phyloP scores from a whole-genome alignment of 2,329 filamentous ascomycete species.

The Pseudocercospora cruenta region DNA sequence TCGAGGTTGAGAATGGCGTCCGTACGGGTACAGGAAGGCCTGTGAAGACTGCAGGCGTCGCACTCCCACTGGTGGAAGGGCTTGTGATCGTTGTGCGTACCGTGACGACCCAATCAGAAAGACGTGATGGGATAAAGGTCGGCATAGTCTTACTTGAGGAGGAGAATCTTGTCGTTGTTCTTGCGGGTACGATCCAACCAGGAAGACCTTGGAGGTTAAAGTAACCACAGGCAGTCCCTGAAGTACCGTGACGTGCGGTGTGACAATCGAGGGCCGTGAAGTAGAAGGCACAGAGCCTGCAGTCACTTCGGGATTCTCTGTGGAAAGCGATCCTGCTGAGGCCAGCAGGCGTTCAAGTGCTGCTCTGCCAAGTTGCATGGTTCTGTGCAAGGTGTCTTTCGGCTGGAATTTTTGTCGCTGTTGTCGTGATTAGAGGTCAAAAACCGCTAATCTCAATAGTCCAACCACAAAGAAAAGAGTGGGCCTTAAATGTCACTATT shows the following conservation, averaged over 20 bases:
- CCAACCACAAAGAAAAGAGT: not conserved
- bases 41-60: not conserved
- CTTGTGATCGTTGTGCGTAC: not conserved
- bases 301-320: not conserved
- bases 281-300: not conserved
- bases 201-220: not conserved
- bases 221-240: no score
- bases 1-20: not conserved
- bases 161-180: not conserved
- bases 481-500: not conserved
- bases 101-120: not conserved
- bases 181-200: not conserved
- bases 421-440: not conserved
- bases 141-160: not conserved
- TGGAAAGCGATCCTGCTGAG: not conserved
- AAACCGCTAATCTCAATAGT: not conserved
- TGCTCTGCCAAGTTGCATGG: not conserved
- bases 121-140: not conserved
- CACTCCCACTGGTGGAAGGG: not conserved
- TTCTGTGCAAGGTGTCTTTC: not conserved
- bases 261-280: not conserved
- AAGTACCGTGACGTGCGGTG: not conserved
- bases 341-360: not conserved
- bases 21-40: not conserved
- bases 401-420: not conserved